A percentile compares a stretch with the other conserved stretches of the same genome.
Conservation (phyloP, 306 rosid genomes). For the Lathyrus sativus region DNA sequence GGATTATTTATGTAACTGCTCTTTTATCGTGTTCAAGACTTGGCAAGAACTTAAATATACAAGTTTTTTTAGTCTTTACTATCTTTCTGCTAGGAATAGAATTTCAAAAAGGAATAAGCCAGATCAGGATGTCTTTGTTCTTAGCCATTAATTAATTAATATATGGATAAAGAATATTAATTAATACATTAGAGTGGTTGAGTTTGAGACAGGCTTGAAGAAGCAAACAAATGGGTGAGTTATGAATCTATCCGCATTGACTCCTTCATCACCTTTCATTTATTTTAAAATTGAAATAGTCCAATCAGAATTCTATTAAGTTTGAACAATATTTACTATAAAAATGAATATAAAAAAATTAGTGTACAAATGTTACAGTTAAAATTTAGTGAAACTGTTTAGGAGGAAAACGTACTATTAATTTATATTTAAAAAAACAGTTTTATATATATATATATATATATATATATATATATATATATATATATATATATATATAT, state of each 20-base stretch:
- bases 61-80: slow-evolving; percentile 24
- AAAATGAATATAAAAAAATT: too few relatives aligned
- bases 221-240: slow-evolving; percentile 34
- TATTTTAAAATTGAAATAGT: slow-evolving; percentile 21
- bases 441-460: too few relatives aligned
- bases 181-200: slow-evolving; percentile 39
- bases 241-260: slow-evolving; percentile 38
- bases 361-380: background rate
- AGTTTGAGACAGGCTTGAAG: slow-evolving; percentile 38
- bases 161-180: background rate
- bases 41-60: slow-evolving; percentile 39
- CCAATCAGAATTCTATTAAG: background rate
- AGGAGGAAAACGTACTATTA: background rate
- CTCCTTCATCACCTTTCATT: slow-evolving; percentile 39
- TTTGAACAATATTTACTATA: too few relatives aligned
- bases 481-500: too few relatives aligned
- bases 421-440: background rate
- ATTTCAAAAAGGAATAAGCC: slow-evolving; percentile 32
- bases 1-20: slow-evolving; percentile 2
- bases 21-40: slow-evolving; percentile 42
- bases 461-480: too few relatives aligned
- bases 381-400: background rate
- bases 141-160: slow-evolving; percentile 1
- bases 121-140: slow-evolving; percentile 13
- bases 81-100: slow-evolving; percentile 20